phyloP scores from a whole-genome alignment of 192 early-diverging fungal species.

The Coemansia sp. region DNA sequence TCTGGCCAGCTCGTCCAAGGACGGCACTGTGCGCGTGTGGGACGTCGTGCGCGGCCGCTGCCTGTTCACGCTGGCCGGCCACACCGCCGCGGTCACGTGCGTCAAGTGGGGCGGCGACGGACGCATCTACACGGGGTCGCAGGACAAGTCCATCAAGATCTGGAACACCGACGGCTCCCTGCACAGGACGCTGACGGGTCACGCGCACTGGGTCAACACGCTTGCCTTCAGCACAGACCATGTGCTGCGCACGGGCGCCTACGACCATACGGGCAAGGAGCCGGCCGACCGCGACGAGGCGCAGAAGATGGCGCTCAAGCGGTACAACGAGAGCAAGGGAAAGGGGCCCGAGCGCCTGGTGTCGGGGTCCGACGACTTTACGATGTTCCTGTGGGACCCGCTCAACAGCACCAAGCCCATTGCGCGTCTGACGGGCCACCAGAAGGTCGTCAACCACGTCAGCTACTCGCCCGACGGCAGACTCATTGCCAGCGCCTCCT shows the following conservation, averaged over 20 bases:
- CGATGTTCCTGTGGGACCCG: constrained; percentile 96
- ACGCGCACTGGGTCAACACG: constrained; percentile 98
- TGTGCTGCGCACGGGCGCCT: constrained; percentile 85
- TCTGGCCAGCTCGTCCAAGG: constrained; percentile 89
- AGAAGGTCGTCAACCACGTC: constrained; percentile 94
- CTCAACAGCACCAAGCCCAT: constrained; percentile 75
- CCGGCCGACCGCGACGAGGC: constrained; percentile 69
- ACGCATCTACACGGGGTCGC: constrained; percentile 86
- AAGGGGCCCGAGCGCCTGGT: constrained; percentile 78
- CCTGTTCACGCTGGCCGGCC: constrained; percentile 78
- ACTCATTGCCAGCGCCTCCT: constrained; percentile 87
- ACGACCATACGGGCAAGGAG: constrained; percentile 77
- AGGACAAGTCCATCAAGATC: constrained; percentile 95
- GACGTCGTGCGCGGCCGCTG: constrained; percentile 76
- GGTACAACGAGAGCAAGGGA: constrained; percentile 75
- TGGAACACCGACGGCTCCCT: constrained; percentile 89
- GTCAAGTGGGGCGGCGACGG: constrained; percentile 98
- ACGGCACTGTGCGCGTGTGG: constrained; percentile 93
- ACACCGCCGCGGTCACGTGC: constrained; percentile 92
- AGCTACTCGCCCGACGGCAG: constrained; percentile 92
- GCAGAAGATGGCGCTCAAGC: constrained; percentile 67
- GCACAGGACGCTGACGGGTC: constrained; percentile 81
- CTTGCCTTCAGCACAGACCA: constrained; percentile 91
- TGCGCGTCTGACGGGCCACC: constrained; percentile 87
- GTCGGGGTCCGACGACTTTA: constrained; percentile 96